These are phyloP conservation scores for Spencermartinsiella ligniputridi DNA, from an alignment of 1,139 yeast genomes.

Conservation along the genomic window DNA sequence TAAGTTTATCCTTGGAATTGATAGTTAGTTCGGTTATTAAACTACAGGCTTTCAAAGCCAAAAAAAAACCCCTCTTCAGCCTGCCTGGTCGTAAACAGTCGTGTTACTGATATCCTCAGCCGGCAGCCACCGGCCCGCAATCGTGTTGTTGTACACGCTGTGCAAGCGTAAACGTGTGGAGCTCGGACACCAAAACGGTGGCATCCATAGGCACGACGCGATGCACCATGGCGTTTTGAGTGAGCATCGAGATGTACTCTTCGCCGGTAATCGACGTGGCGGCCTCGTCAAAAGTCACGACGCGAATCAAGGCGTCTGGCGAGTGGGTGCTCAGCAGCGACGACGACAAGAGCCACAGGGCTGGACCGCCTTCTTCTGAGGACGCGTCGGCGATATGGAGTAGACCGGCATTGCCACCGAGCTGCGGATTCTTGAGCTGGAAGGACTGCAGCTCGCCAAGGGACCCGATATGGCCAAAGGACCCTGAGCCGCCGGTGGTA, in stretches of 20 bases:
- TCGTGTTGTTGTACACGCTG: conserved; percentile 1
- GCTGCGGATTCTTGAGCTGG: not conserved
- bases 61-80: not conserved
- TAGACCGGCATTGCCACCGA: conserved; percentile 1
- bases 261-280: not conserved
- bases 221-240: conserved; percentile 1
- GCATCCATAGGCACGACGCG: conserved; percentile 1
- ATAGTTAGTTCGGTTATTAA: too few relatives aligned
- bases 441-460: not conserved
- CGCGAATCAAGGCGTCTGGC: not conserved
- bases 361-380: not conserved
- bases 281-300: not conserved
- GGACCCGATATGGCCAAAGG: conserved; percentile 2
- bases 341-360: not conserved
- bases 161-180: not conserved
- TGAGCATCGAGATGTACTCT: not conserved
- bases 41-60: too few relatives aligned
- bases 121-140: conserved; percentile 1
- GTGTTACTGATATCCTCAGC: conserved; percentile 1
- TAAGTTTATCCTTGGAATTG: too few relatives aligned
- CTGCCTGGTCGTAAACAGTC: not conserved
- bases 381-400: not conserved
- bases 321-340: not conserved
- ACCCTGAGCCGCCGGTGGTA: not conserved
- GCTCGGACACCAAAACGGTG: not conserved